Conservation (phyloP, 768 basidiomycete genomes). For the Mycena epipterygia region DNA sequence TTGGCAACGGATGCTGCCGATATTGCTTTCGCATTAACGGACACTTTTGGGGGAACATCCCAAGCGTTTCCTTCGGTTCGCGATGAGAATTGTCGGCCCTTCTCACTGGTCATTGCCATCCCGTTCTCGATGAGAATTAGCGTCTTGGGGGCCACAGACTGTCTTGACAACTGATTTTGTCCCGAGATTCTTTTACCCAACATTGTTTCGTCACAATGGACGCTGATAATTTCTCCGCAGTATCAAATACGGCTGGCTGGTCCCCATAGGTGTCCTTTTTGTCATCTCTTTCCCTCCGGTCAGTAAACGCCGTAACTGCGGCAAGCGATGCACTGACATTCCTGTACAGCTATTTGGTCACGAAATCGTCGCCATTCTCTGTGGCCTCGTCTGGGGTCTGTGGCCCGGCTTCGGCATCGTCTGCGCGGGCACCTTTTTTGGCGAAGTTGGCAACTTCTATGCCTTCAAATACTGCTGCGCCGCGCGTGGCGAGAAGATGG, state of each 20-base stretch:
- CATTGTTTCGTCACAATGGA: no score
- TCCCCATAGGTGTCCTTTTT: slow-evolving; percentile 86
- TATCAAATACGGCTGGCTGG: slow-evolving; percentile 73
- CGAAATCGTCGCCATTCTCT: slow-evolving; percentile 90
- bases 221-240: slow-evolving; percentile 46
- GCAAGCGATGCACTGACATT: not conserved
- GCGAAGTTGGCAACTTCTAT: slow-evolving; percentile 91
- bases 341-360: slow-evolving; percentile 87
- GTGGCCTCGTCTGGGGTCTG: slow-evolving; percentile 92
- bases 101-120: no score
- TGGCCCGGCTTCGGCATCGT: slow-evolving; percentile 92
- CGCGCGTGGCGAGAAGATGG: slow-evolving; percentile 81
- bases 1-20: no score
- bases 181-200: no score
- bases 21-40: no score
- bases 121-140: no score
- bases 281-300: slow-evolving; percentile 91
- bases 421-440: slow-evolving; percentile 84
- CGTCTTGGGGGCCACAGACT: no score
- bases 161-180: no score
- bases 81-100: no score
- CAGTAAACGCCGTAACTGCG: slow-evolving; percentile 33
- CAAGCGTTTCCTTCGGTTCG: no score
- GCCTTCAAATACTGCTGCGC: slow-evolving; percentile 88
- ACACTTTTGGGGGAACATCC: no score